A percentile compares a stretch with the other conserved stretches of the same genome.
Evolutionary conservation across 2,329 filamentous ascomycete genomes (phyloP).

Genomic region (Colletotrichum tamarilloi): DNA sequence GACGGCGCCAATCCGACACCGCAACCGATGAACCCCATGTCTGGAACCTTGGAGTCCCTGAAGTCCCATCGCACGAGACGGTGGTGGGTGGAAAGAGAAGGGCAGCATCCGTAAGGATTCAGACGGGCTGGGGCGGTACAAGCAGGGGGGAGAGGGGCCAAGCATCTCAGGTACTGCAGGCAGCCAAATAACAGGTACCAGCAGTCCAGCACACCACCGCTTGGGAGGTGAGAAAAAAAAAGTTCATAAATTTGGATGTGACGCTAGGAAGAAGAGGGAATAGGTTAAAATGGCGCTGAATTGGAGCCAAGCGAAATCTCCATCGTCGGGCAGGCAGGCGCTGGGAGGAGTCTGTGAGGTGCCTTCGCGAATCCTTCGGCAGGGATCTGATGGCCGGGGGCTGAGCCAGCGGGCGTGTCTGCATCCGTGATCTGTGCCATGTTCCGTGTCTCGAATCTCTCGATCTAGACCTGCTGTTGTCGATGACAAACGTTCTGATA

Average conservation of each 20-base stretch:
- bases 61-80: background rate
- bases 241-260: background rate
- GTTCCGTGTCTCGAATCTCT: background rate
- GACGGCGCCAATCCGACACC: background rate
- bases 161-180: background rate
- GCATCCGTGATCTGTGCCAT: background rate
- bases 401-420: background rate
- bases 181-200: background rate
- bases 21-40: background rate
- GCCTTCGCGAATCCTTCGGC: conserved; percentile 29
- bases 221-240: background rate
- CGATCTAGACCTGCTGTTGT: background rate
- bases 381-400: conserved; percentile 4
- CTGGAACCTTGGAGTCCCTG: background rate
- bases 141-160: background rate
- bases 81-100: background rate
- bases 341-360: conserved; percentile 1
- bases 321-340: background rate
- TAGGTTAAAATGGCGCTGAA: background rate
- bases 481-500: background rate
- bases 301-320: background rate
- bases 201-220: background rate
- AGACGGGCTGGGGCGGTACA: background rate
- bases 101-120: background rate
- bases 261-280: conserved; percentile 11